Base-by-base conservation (phyloP, 2,329 filamentous ascomycete species). In the Alternaria metachromatica region DNA sequence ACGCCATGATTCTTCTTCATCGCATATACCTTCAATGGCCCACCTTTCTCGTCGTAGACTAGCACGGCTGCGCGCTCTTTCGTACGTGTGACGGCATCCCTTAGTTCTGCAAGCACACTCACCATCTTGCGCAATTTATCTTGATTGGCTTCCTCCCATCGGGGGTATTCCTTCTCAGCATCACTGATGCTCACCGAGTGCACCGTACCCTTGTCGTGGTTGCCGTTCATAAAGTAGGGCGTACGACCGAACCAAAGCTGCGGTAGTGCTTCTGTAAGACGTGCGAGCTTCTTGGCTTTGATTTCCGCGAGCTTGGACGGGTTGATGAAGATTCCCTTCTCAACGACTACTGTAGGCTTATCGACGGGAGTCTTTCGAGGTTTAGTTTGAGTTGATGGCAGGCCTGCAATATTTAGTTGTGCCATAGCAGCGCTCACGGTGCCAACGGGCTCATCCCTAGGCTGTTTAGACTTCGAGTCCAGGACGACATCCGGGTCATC, bases 201-300 rank as follows among this genome's bases (percentile, higher is more conserved):
- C 15, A 72, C 59, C 6, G 46, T 55, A 6, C 68, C 67, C 8
- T 64, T 37, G 9, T 60, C 41, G 46, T 73, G 66, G 20, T 65
- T 64, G 4, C 72, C 67, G 10, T 60, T 58, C 50, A 70, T 62
- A 10, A 70, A 67, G 51, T 66, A 63, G 2, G 68, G 71, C 10
- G 65, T 73, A 28, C 72, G 67, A 3, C 70, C 71, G 45, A 74
- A 70, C 68, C 68, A 74, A 4, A 72, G 60, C 54, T 74, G 71
- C 13, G 68, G 65, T 18, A 65, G 65, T 6, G 66, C 51, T 18
- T 60, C 50, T 9, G 46, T 41, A 10, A 63, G 20, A 18, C 49
- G 59, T 21, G 45, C 37, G 1, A 9, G 5, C 30, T 62, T 63
- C 44, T 61, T 61, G 2, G 61, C 46, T 60, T 75, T 75, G 10